phyloP scores from a whole-genome alignment of 768 basidiomycete genomes.

The Rhodotorula sphaerocarpa region DNA sequence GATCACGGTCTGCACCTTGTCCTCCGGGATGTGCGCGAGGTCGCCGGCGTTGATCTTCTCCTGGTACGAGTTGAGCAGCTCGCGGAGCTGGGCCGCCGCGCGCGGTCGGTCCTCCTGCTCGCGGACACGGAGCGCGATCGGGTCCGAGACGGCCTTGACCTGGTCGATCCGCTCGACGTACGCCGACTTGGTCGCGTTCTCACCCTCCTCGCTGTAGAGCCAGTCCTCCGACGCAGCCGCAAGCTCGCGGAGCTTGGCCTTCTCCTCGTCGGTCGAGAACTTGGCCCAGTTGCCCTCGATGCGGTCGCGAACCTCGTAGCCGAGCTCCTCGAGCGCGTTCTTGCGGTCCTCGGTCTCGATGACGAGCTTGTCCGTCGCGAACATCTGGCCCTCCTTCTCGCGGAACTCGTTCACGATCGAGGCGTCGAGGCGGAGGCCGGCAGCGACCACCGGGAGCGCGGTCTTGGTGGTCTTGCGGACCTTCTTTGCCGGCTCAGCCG shows the following conservation, averaged over 20 bases:
- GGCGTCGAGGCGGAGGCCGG: conserved; percentile 59
- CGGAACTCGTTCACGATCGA: conserved; percentile 56
- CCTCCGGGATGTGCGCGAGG: conserved; percentile 75
- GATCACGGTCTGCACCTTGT: conserved; percentile 73
- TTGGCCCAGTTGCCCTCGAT: conserved; percentile 76
- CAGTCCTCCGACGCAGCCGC: conserved; percentile 82
- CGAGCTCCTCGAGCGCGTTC: conserved; percentile 97
- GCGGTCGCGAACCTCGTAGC: conserved; percentile 58
- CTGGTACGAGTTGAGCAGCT: conserved; percentile 79
- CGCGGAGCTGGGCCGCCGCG: conserved; percentile 67
- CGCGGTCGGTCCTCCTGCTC: conserved; percentile 73
- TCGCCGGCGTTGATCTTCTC: conserved; percentile 67
- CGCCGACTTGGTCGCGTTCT: conserved; percentile 91
- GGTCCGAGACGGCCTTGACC: conserved; percentile 78
- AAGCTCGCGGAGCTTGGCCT: conserved; percentile 61
- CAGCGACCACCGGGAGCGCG: conserved; percentile 65
- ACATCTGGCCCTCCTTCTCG: conserved; percentile 83
- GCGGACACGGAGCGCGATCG: conserved; percentile 69
- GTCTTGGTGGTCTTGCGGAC: conserved; percentile 81
- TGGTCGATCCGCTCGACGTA: conserved; percentile 75
- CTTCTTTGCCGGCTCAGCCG: conserved; percentile 51
- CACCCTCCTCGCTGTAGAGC: conserved; percentile 87
- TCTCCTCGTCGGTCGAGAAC: conserved; percentile 68
- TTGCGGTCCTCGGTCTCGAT: conserved; percentile 98
- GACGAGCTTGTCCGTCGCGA: conserved; percentile 86